Evolutionary conservation across 176 grass and related monocot genomes (phyloP).

Genomic region (Eragrostis curvula): DNA sequence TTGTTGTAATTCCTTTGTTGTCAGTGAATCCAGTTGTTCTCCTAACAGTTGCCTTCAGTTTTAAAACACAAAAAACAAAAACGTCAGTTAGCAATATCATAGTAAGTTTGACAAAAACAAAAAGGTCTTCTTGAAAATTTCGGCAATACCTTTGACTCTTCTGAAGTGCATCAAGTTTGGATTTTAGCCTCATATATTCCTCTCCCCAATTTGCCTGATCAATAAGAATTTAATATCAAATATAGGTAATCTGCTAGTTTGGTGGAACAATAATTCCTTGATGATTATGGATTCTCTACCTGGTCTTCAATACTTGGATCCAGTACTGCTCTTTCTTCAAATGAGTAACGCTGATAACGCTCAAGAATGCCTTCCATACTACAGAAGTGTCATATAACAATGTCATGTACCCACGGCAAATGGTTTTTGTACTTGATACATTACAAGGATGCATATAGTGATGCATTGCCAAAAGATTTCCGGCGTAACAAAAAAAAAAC

Average conservation of each 20-base stretch:
- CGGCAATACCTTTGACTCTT: slow-evolving; percentile 68
- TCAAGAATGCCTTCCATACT: slow-evolving; percentile 88
- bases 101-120: background rate
- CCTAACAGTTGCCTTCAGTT: slow-evolving; percentile 77
- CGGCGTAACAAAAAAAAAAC: background rate
- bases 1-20: slow-evolving; percentile 75
- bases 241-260: slow-evolving; percentile 17
- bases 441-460: background rate
- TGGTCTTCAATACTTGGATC: slow-evolving; percentile 57
- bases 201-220: slow-evolving; percentile 64
- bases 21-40: slow-evolving; percentile 73
- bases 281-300: slow-evolving; percentile 43
- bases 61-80: slow-evolving; percentile 18
- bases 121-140: slow-evolving; percentile 4
- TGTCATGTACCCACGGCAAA: slow-evolving; percentile 1
- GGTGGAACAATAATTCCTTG: slow-evolving; percentile 1
- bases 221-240: slow-evolving; percentile 13
- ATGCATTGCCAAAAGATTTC: background rate
- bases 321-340: slow-evolving; percentile 65
- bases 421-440: background rate
- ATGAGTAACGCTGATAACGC: slow-evolving; percentile 73
- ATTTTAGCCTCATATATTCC: slow-evolving; percentile 64
- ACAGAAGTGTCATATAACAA: slow-evolving; percentile 23
- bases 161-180: slow-evolving; percentile 71
- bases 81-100: background rate